Evolutionary conservation across 768 basidiomycete species (phyloP).

Genomic region (Strobilomyces confusus): DNA sequence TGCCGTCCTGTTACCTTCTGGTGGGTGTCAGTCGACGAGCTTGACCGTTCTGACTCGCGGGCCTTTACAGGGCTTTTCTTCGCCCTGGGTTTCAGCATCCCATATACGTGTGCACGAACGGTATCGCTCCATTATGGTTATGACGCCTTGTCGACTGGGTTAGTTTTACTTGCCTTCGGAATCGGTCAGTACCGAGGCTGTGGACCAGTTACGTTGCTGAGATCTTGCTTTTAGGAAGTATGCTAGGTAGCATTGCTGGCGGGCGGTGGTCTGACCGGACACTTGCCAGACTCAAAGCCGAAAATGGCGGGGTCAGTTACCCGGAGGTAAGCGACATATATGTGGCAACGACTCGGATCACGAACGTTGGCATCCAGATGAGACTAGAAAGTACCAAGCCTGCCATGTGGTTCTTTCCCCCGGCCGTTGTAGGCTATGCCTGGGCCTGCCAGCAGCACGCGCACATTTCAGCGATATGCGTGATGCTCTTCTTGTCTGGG

Average conservation of each 20-base stretch:
- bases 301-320: slow-evolving; percentile 46
- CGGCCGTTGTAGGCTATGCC: slow-evolving; percentile 62
- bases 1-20: slow-evolving; percentile 42
- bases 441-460: slow-evolving; percentile 69
- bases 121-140: slow-evolving; percentile 63
- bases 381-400: slow-evolving; percentile 63
- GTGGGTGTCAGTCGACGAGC: slow-evolving; percentile 18
- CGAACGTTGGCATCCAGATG: slow-evolving; percentile 44
- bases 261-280: slow-evolving; percentile 56
- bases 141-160: slow-evolving; percentile 66
- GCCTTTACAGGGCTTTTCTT: slow-evolving; percentile 55
- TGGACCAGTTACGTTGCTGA: neutral
- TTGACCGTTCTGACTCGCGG: neutral
- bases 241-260: slow-evolving; percentile 52
- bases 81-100: slow-evolving; percentile 63
- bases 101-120: slow-evolving; percentile 75
- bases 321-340: slow-evolving; percentile 55
- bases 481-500: slow-evolving; percentile 70
- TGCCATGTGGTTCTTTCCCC: slow-evolving; percentile 53
- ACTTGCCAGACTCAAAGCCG: slow-evolving; percentile 40
- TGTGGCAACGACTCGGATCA: too few relatives aligned
- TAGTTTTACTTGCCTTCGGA: slow-evolving; percentile 75
- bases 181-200: slow-evolving; percentile 40
- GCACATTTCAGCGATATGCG: slow-evolving; percentile 66
- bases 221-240: slow-evolving; percentile 33